phyloP scores from a whole-genome alignment of 345 rosid species.

The Limnanthes douglasii region DNA sequence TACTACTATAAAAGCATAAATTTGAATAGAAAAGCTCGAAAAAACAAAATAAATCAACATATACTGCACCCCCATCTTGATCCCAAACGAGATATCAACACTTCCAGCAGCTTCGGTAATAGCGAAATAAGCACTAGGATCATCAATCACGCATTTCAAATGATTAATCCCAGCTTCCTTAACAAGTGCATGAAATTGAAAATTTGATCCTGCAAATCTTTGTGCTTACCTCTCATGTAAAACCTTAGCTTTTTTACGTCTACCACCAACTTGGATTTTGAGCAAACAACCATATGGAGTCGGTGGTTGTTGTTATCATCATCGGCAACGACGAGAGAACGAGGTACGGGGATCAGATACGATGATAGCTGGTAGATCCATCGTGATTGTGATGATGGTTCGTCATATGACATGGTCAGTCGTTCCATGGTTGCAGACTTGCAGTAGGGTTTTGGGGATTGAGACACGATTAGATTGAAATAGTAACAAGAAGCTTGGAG shows the following conservation, averaged over 20 bases:
- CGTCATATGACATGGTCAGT: too few relatives aligned
- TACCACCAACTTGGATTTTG: constrained; percentile 39
- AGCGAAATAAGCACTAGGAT: constrained; percentile 77
- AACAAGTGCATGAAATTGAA: constrained; percentile 54
- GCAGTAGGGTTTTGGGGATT: too few relatives aligned
- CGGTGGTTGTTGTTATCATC: too few relatives aligned
- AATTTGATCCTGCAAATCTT: constrained; percentile 67
- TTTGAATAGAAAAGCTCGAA: constrained; percentile 1
- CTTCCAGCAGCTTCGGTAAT: constrained; percentile 75
- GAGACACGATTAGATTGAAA: too few relatives aligned
- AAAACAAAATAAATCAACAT: constrained; percentile 8
- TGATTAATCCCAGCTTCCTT: constrained; percentile 74
- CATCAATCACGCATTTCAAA: constrained; percentile 45
- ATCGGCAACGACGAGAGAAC: constrained; percentile 4
- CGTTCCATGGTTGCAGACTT: too few relatives aligned
- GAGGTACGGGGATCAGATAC: constrained; percentile 35
- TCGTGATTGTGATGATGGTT: too few relatives aligned
- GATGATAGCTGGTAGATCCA: constrained; percentile 41
- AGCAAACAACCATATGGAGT: constrained; percentile 24
- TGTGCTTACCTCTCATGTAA: constrained; percentile 64
- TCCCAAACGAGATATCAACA: constrained; percentile 81
- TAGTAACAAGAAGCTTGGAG: not conserved
- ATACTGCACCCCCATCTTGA: constrained; percentile 91
- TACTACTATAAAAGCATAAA: not conserved
- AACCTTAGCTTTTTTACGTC: constrained; percentile 23